Percentiles rank a stretch among this genome's conserved stretches.
phyloP scores from a whole-genome alignment of 1,284 basidiomycete species.

The Naganishia cerealis region DNA sequence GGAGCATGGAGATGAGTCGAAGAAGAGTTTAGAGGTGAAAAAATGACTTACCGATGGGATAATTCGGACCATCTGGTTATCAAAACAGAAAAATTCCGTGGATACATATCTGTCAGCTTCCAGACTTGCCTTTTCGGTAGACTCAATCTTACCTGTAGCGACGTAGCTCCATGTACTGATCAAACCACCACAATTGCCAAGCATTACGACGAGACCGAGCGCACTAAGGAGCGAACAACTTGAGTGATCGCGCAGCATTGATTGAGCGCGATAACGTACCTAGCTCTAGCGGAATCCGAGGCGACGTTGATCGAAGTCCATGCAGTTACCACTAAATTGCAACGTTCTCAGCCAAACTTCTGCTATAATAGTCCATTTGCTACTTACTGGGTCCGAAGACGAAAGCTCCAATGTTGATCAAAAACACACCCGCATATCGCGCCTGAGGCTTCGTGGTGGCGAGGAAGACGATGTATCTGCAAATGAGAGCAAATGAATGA shows the following conservation, averaged over 20 bases:
- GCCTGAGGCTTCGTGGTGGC: conserved; percentile 32
- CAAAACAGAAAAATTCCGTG: conserved; percentile 15
- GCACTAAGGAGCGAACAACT: conserved; percentile 19
- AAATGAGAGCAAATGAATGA: neutral
- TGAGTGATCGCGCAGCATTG: neutral
- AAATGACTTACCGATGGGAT: conserved; percentile 23
- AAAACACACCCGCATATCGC: conserved; percentile 32
- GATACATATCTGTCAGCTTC: neutral
- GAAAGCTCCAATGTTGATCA: conserved; percentile 32
- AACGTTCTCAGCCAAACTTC: neutral
- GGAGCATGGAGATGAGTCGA: neutral
- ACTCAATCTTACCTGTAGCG: neutral
- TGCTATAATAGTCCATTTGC: neutral
- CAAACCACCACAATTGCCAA: conserved; percentile 37
- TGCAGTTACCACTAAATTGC: conserved; percentile 21
- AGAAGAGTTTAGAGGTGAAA: neutral
- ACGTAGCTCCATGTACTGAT: conserved; percentile 38
- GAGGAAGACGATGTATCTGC: conserved; percentile 44
- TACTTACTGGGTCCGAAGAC: conserved; percentile 28
- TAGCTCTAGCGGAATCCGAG: conserved; percentile 28
- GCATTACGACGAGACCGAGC: conserved; percentile 28
- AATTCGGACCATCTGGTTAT: conserved; percentile 36
- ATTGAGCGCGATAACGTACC: neutral
- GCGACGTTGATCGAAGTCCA: conserved; percentile 32
- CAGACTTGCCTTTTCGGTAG: neutral